A percentile compares a stretch with the other conserved stretches of the same genome.
Conservation (phyloP, 805 yeast species). For the Blastobotrys parvus region DNA sequence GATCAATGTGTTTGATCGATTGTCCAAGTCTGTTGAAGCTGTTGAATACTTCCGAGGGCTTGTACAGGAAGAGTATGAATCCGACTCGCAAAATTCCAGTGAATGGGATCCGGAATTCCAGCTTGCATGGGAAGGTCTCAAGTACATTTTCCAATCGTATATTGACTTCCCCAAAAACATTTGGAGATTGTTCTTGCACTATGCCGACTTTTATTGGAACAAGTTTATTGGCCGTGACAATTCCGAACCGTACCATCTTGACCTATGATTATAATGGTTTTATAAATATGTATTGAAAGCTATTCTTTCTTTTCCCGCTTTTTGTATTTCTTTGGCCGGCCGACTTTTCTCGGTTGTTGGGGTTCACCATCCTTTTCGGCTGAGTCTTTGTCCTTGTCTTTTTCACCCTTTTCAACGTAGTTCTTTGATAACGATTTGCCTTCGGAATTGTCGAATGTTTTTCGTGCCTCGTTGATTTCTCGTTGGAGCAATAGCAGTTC, state of each 20-base stretch:
- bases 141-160: conserved; percentile 61
- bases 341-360: background rate
- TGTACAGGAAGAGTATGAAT: conserved; percentile 6
- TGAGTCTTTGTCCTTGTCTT: conserved; percentile 16
- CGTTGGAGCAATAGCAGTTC: conserved; percentile 54
- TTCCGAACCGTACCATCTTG: background rate
- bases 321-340: background rate
- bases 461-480: conserved; percentile 57
- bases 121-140: conserved; percentile 51
- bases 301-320: conserved; percentile 3
- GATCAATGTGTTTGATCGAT: conserved; percentile 84
- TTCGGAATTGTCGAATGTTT: conserved; percentile 57
- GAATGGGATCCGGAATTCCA: conserved; percentile 31
- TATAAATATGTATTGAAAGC: background rate
- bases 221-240: conserved; percentile 53
- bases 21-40: conserved; percentile 75
- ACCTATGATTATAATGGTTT: background rate
- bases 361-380: background rate
- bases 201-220: conserved; percentile 60
- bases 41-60: conserved; percentile 50
- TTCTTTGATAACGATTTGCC: conserved; percentile 31
- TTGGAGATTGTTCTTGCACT: conserved; percentile 41
- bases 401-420: conserved; percentile 24
- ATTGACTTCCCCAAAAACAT: conserved; percentile 57
- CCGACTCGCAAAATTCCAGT: conserved; percentile 12